These are phyloP conservation scores for Kluyveromyces starmeri DNA, from an alignment of 805 yeast genomes.

Conservation along the genomic window DNA sequence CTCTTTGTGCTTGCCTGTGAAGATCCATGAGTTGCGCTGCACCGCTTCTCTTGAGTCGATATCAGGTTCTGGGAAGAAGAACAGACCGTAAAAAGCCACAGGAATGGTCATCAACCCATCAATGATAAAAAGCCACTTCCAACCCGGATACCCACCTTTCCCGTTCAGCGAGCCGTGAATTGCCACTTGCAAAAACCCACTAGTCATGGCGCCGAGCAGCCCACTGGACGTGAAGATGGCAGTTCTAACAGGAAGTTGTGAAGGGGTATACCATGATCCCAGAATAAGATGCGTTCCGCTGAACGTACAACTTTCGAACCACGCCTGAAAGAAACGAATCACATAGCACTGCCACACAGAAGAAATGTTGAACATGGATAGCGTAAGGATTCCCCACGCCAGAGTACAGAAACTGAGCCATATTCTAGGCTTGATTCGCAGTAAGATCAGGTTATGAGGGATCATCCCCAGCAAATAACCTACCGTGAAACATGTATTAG, in stretches of 20 bases:
- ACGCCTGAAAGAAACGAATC: slow-evolving; percentile 51
- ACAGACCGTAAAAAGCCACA: slow-evolving; percentile 45
- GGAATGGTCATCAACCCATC: slow-evolving; percentile 53
- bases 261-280: slow-evolving; percentile 44
- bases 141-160: slow-evolving; percentile 43
- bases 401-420: slow-evolving; percentile 48
- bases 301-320: slow-evolving; percentile 51
- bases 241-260: slow-evolving; percentile 41
- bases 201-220: slow-evolving; percentile 44
- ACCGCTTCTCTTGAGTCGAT: slow-evolving; percentile 25
- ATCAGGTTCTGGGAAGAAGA: slow-evolving; percentile 57
- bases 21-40: slow-evolving; percentile 21
- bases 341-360: slow-evolving; percentile 43
- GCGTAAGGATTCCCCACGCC: slow-evolving; percentile 48
- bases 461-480: slow-evolving; percentile 56
- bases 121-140: slow-evolving; percentile 63
- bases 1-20: slow-evolving; percentile 30
- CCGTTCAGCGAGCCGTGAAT: slow-evolving; percentile 40
- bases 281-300: slow-evolving; percentile 46
- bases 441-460: slow-evolving; percentile 48
- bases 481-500: slow-evolving; percentile 48
- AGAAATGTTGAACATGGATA: slow-evolving; percentile 41
- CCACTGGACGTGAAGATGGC: slow-evolving; percentile 51
- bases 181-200: slow-evolving; percentile 51
- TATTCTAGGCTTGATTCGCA: slow-evolving; percentile 45